Percentiles rank a stretch among this genome's conserved stretches.
phyloP scores from a whole-genome alignment of 2,329 filamentous ascomycete species.

The Verticillium isaacii region DNA sequence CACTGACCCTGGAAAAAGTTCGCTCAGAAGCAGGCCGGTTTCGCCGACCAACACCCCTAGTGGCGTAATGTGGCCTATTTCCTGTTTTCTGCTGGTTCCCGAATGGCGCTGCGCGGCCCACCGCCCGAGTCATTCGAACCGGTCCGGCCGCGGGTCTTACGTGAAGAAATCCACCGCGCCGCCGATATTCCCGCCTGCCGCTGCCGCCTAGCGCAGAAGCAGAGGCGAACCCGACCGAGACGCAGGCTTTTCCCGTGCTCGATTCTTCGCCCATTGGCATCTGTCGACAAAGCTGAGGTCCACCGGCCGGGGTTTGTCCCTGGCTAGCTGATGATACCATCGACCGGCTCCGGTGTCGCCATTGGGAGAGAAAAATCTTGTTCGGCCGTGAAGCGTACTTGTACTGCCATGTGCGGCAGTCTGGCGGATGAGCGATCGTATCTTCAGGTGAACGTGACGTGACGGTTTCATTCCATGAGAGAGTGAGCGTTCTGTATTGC shows the following conservation, averaged over 20 bases:
- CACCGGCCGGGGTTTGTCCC: not conserved
- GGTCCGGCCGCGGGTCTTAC: not conserved
- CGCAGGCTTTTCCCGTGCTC: not conserved
- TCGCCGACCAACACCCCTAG: not conserved
- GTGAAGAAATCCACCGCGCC: not conserved
- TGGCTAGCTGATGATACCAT: not conserved
- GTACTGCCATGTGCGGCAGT: not conserved
- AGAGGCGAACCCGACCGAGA: not conserved
- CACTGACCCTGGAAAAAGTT: not conserved
- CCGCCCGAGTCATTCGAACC: not conserved
- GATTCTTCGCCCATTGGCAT: not conserved
- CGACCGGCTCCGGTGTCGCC: not conserved
- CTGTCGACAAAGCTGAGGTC: not conserved
- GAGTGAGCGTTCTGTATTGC: not conserved
- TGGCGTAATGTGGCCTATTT: not conserved
- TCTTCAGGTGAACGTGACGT: not conserved
- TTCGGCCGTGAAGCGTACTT: not conserved
- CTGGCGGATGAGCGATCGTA: not conserved
- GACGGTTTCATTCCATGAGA: not conserved
- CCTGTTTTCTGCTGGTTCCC: not conserved
- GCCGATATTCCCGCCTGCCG: not conserved
- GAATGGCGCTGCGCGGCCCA: not conserved
- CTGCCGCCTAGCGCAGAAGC: not conserved
- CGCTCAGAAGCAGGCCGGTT: not conserved
- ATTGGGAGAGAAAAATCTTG: not conserved